Conservation (phyloP, 225 moss, liverwort and hornwort species). For the Sphagnum tenellum region DNA sequence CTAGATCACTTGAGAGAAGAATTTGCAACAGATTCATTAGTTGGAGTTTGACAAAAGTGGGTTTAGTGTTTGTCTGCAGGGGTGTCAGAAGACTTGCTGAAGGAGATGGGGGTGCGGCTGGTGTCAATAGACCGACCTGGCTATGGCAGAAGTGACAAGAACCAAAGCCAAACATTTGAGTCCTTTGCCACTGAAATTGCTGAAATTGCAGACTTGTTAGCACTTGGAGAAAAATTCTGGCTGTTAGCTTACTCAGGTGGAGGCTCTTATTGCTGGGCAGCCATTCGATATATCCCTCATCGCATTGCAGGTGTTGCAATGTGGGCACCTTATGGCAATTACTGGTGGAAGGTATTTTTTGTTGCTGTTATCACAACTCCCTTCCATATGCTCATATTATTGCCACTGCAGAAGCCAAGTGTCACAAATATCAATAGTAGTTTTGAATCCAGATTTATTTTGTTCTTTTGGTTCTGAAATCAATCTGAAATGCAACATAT, state of each 20-base stretch:
- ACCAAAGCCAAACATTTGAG: conserved; percentile 31
- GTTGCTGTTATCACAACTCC: too few relatives aligned
- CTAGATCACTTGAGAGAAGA: too few relatives aligned
- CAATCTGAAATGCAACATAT: too few relatives aligned
- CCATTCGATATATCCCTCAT: conserved; percentile 49
- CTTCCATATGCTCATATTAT: too few relatives aligned
- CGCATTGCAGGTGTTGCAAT: conserved; percentile 53
- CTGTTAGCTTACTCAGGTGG: conserved; percentile 54
- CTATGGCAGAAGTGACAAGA: conserved; percentile 39
- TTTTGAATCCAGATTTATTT: too few relatives aligned
- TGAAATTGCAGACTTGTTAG: conserved; percentile 31
- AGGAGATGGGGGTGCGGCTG: conserved; percentile 41
- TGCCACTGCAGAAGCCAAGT: too few relatives aligned
- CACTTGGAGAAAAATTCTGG: conserved; percentile 39
- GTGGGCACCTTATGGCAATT: conserved; percentile 59
- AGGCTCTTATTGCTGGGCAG: conserved; percentile 53
- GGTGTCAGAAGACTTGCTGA: conserved; percentile 31
- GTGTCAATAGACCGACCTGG: conserved; percentile 50
- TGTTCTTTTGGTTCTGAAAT: too few relatives aligned
- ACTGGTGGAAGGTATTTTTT: conserved; percentile 35
- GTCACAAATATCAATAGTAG: too few relatives aligned
- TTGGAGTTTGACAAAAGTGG: too few relatives aligned
- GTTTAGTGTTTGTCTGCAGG: conserved; percentile 13
- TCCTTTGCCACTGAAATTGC: conserved; percentile 27
- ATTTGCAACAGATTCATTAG: too few relatives aligned